A percentile compares a stretch with the other conserved stretches of the same genome.
These are phyloP conservation scores for Sphaerosporella brunnea DNA, from an alignment of 495 filamentous ascomycete species.

Conservation along the genomic window DNA sequence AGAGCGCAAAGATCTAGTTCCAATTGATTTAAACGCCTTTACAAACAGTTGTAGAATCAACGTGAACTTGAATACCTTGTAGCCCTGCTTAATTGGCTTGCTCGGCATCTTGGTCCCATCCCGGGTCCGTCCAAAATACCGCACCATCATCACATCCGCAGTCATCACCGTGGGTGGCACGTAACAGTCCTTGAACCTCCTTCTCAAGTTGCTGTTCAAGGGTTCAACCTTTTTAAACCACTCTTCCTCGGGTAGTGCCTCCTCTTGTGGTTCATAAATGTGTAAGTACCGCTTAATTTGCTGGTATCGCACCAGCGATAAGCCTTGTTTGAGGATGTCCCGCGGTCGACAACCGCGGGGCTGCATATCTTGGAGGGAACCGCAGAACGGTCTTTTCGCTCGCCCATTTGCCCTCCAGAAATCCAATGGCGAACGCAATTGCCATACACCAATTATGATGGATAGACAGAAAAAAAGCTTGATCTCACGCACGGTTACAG, in stretches of 20 bases:
- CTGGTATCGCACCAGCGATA: background rate
- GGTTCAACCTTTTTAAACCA: background rate
- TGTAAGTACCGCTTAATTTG: background rate
- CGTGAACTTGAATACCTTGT: slow-evolving; percentile 5
- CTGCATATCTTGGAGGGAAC: background rate
- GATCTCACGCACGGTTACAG: background rate
- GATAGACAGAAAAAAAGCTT: too few species aligned
- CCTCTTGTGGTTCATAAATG: background rate
- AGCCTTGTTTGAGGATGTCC: background rate
- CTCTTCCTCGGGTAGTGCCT: background rate
- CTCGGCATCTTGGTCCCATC: background rate
- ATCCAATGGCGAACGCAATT: background rate
- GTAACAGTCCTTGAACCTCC: background rate
- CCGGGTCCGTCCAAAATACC: background rate
- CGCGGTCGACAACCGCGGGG: background rate
- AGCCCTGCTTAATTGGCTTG: slow-evolving; percentile 5
- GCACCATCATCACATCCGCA: slow-evolving; percentile 5
- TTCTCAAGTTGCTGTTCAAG: background rate
- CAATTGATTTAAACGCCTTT: background rate
- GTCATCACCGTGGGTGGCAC: background rate
- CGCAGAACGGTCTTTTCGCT: background rate
- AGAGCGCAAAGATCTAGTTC: background rate
- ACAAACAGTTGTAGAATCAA: background rate
- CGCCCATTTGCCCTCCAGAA: background rate
- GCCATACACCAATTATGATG: background rate